phyloP scores from a whole-genome alignment of 164 flowering plant species.

The Nymphaea colorata region DNA sequence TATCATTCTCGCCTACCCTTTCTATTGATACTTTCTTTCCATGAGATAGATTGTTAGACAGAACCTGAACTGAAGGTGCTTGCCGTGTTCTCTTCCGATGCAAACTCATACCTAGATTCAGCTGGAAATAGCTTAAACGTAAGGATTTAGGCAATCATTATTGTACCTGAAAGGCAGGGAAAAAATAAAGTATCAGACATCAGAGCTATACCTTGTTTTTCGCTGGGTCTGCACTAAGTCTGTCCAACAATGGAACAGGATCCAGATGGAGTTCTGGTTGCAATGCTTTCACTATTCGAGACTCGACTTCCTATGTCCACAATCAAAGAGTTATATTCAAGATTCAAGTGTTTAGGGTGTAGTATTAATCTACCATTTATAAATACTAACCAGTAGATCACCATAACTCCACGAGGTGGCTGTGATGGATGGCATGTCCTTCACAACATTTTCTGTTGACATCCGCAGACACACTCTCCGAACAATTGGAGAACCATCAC shows the following conservation, averaged over 20 bases:
- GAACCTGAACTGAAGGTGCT: constrained; percentile 51
- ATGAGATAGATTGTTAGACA: constrained; percentile 40
- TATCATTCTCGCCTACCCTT: constrained; percentile 44
- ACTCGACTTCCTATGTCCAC: constrained; percentile 71
- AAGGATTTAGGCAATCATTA: neutral
- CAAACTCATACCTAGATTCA: constrained; percentile 35
- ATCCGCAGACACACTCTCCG: constrained; percentile 59
- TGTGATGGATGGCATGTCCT: constrained; percentile 77
- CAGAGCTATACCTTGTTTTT: constrained; percentile 40
- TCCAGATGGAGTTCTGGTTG: constrained; percentile 80
- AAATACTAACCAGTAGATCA: constrained; percentile 72
- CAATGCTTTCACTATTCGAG: constrained; percentile 75
- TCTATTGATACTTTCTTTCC: constrained; percentile 78
- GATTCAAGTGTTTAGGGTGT: neutral
- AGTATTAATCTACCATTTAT: neutral
- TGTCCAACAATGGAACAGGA: constrained; percentile 77
- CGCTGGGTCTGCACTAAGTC: constrained; percentile 37
- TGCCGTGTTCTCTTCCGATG: constrained; percentile 48
- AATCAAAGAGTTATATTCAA: neutral
- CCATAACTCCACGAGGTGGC: constrained; percentile 88
- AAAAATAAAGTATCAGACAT: neutral
- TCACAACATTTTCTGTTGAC: constrained; percentile 90
- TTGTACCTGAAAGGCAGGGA: neutral
- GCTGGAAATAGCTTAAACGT: constrained; percentile 31
- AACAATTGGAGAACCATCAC: constrained; percentile 31